Conservation (phyloP, 2,329 filamentous ascomycete species). For the Fusarium pseudograminearum region DNA sequence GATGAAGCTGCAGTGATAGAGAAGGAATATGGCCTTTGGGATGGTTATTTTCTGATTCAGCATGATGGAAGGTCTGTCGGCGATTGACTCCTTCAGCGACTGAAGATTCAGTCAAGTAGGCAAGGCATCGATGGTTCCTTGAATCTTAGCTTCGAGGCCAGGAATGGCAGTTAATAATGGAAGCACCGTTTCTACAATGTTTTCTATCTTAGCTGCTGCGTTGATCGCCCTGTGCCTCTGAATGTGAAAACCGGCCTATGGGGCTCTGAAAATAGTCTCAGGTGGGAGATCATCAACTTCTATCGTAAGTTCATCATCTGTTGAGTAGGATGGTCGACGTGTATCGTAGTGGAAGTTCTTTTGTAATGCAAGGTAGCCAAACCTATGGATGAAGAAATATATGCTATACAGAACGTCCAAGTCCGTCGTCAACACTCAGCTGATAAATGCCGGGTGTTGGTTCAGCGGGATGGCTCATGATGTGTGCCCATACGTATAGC, state of each 20-base stretch:
- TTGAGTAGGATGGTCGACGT: slow-evolving; percentile 13
- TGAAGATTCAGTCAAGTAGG: slow-evolving; percentile 20
- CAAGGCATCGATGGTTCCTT: neutral
- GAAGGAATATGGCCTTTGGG: slow-evolving; percentile 18
- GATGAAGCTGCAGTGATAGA: slow-evolving; percentile 15
- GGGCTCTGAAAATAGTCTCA: slow-evolving; percentile 4
- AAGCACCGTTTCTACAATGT: slow-evolving; percentile 11
- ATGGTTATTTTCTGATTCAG: slow-evolving; percentile 18
- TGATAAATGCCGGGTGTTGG: slow-evolving; percentile 29
- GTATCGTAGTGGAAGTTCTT: slow-evolving; percentile 38
- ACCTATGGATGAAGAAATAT: slow-evolving; percentile 40
- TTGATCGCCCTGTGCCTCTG: slow-evolving; percentile 16
- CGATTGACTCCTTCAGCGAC: slow-evolving; percentile 11
- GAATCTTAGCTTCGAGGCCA: neutral
- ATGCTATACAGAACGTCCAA: slow-evolving; percentile 37
- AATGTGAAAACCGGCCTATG: slow-evolving; percentile 13
- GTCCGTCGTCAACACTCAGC: slow-evolving; percentile 32
- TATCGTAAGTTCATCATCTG: slow-evolving; percentile 1
- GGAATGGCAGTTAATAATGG: neutral
- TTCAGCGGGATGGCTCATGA: slow-evolving; percentile 35
- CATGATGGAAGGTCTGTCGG: slow-evolving; percentile 8
- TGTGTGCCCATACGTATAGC: slow-evolving; percentile 38
- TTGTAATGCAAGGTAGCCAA: slow-evolving; percentile 34
- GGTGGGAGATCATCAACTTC: neutral
- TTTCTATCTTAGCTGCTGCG: slow-evolving; percentile 16